Evolutionary conservation across 305 asterid genomes (phyloP), one percentile per base, ranked within the genome.

Genomic region (Fraxinus baroniana): DNA sequence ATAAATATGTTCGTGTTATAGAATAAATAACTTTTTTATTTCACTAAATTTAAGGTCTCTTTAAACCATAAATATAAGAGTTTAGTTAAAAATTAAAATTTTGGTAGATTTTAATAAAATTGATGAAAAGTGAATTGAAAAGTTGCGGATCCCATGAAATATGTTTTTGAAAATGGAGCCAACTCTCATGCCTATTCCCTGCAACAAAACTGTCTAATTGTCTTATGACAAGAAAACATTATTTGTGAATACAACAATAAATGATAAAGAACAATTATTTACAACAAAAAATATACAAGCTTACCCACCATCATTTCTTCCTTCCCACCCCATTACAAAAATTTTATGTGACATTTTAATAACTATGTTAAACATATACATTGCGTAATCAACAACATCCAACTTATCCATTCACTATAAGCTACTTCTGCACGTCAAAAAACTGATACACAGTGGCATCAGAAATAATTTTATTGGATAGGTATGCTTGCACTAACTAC

Each of bases 401-500:
- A 66, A 28, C 36, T 66, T 26, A 26, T 66, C 74, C 74, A 1
- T 9, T 10, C 6, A 66, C 18, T 26, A 70, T 75, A 49, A 74
- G 46, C 10, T 32, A 72, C 24, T n/a, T 30, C 78, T 35, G n/a
- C 55, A 41, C 60, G 32, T 46, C 46, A 83, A 36, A 66, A 44
- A 44, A 6, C 41, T 7, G 55, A 18, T 76, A 24, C n/a, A 64
- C 55, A 13, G 57, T 79, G 39, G 30, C 76, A 24, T 64, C 37
- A 46, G 35, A 64, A 62, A 74, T 44, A 33, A 6, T 37, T 60
- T 77, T 26, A 20, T 55, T 20, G 44, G 35, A 32, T 28, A 52
- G 72, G 68, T 70, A 85, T 1, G 52, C 7, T 10, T 13, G 74
- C 33, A 46, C 26, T 66, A 60, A 82, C 26, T 79, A 71, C 76